Evolutionary conservation across 2,329 filamentous ascomycete genomes (phyloP).

Genomic region (Metarhizium guizhouense): DNA sequence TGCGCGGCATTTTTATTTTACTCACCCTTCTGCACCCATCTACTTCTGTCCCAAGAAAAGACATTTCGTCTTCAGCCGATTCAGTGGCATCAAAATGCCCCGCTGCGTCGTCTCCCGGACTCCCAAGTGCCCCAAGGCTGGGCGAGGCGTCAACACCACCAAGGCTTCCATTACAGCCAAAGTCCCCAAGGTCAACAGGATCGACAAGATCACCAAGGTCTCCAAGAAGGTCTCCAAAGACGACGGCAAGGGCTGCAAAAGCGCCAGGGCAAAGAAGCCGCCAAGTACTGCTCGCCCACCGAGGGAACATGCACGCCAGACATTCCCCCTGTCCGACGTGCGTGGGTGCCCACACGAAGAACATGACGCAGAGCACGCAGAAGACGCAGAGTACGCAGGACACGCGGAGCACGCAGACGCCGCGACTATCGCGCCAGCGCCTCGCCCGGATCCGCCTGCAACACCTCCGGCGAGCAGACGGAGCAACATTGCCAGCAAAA

Average conservation of each 20-base stretch:
- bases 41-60: background rate
- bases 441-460: background rate
- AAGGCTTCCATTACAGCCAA: background rate
- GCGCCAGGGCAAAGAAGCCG: background rate
- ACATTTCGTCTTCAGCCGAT: background rate
- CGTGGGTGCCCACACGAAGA: slow-evolving; percentile 3
- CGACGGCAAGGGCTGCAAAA: background rate
- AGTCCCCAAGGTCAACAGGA: background rate
- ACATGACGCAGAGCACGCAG: no score
- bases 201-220: background rate
- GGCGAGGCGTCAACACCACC: background rate
- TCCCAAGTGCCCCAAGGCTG: background rate
- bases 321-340: slow-evolving; percentile 10
- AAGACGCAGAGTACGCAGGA: no score
- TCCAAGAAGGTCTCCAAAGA: background rate
- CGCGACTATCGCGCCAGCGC: background rate
- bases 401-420: background rate
- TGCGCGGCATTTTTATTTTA: background rate
- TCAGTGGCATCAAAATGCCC: background rate
- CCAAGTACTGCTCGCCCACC: background rate
- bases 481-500: background rate
- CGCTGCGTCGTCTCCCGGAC: background rate
- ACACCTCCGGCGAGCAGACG: background rate
- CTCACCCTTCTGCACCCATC: background rate
- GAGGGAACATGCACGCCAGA: slow-evolving; percentile 3